phyloP scores from a whole-genome alignment of 2,329 filamentous ascomycete genomes.

The Monosporascus sp. region DNA sequence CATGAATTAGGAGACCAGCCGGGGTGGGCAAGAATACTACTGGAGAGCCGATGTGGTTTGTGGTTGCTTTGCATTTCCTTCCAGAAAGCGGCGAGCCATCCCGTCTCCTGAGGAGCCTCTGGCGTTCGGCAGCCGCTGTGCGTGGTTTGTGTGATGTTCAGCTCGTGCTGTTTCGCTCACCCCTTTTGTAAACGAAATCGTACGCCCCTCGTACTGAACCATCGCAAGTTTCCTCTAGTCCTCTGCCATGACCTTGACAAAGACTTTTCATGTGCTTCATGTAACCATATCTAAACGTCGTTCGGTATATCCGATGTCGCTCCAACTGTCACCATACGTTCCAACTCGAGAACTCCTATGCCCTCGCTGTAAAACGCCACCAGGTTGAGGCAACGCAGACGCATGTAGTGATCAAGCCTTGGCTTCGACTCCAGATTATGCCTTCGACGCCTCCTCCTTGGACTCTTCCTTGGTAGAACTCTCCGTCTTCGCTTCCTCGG shows the following conservation, averaged over 20 bases:
- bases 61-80: neutral
- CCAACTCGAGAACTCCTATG: conserved; percentile 2
- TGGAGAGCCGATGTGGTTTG: neutral
- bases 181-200: neutral
- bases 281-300: conserved; percentile 16
- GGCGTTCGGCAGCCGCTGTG: neutral
- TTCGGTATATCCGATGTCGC: neutral
- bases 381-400: conserved; percentile 1
- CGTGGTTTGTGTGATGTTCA: neutral
- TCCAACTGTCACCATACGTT: neutral
- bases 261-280: conserved; percentile 17
- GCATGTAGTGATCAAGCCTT: conserved; percentile 16
- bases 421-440: conserved; percentile 12
- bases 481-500: conserved; percentile 14
- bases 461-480: conserved; percentile 16
- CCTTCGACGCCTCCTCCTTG: conserved; percentile 18
- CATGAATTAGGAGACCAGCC: neutral
- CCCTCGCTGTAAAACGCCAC: conserved; percentile 5
- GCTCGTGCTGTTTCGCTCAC: neutral
- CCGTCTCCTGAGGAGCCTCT: neutral
- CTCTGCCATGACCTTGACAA: conserved; percentile 17
- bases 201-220: conserved; percentile 3
- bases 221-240: conserved; percentile 5
- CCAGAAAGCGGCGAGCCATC: neutral
- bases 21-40: neutral